These are phyloP conservation scores for Epichloe sp. DNA, from an alignment of 2,329 filamentous ascomycete species.

Conservation along the genomic window DNA sequence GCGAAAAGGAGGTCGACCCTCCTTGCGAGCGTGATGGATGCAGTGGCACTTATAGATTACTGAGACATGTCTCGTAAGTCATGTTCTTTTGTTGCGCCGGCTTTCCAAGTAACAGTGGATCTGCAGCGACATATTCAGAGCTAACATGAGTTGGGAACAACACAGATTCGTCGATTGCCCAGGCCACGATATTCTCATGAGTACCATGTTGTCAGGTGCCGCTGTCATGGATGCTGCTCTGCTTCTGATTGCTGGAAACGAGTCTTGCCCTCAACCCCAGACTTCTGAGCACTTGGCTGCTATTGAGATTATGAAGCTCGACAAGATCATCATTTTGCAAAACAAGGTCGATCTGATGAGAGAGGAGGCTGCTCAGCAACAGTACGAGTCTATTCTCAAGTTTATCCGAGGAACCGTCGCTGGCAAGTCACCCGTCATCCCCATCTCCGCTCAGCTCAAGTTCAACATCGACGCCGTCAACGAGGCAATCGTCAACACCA, in stretches of 20 bases:
- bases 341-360: constrained; percentile 99
- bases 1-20: constrained; percentile 96
- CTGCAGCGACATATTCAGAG: background rate
- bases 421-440: constrained; percentile 88
- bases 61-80: constrained; percentile 84
- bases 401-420: constrained; percentile 97
- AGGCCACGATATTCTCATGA: constrained; percentile 99
- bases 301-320: constrained; percentile 99
- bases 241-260: constrained; percentile 92
- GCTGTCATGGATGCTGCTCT: constrained; percentile 99
- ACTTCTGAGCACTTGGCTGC: constrained; percentile 97
- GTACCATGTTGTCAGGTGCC: constrained; percentile 98
- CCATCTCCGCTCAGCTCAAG: constrained; percentile 94
- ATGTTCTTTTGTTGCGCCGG: background rate
- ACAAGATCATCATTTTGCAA: constrained; percentile 98
- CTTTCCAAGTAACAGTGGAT: background rate
- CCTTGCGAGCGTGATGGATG: constrained; percentile 92
- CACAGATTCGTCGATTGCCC: constrained; percentile 91
- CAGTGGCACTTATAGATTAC: constrained; percentile 69
- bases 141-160: constrained; percentile 7
- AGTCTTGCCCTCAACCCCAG: constrained; percentile 95
- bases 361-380: constrained; percentile 82
- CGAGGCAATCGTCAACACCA: constrained; percentile 89
- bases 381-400: constrained; percentile 95
- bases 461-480: constrained; percentile 99